Base-by-base conservation (phyloP, 805 yeast genomes). In the Candida endomychidarum region DNA sequence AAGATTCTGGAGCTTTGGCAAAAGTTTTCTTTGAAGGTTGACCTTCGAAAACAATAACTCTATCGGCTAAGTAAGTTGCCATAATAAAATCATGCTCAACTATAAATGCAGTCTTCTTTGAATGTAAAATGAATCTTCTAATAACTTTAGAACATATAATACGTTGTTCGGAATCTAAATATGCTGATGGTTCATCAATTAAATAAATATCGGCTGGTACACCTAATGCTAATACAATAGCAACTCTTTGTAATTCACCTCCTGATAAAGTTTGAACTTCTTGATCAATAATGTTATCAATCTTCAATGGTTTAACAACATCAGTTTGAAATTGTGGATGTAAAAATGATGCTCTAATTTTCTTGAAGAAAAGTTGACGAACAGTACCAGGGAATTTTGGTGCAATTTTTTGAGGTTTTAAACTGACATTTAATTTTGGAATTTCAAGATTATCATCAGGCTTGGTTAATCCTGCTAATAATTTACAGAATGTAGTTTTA, bases 21-120 rank as follows among this genome's bases (percentile, higher is more conserved):
- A 67, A 62, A 23, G 99, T 91, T 51, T 82, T 74, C 61, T 78
- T 76, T 19, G 98, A 88, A 40, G 99, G 98, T 49, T 70, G 58
- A 67, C 99, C 99, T 67, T 93, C 99, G 59, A 91, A 93, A 42
- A 93, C 98, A 78, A 93, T 91, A 56, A 93, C 99, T 61, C 95
- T 81, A 70, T 93, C 99, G 49, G 99, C 99, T 75, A 93, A 78
- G 65, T 93, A 93, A 12, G 99, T 93, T 50, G 99, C 98, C 99
- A 93, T 93, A 74, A 93, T 93, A 79, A 93, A 93, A 79, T 93
- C 99, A 81, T 93, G 99, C 83, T 93, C 99, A 44, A 93, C 99
- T 56, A 93, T 76, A 65, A 93, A 93, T n/a, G 99, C 99, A 33
- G 98, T 91, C 78, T 91, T 93, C 76, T 91, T 90, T 54, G 96